These are phyloP conservation scores for Potentilla sterilis DNA, from an alignment of 306 rosid species.

Conservation along the genomic window DNA sequence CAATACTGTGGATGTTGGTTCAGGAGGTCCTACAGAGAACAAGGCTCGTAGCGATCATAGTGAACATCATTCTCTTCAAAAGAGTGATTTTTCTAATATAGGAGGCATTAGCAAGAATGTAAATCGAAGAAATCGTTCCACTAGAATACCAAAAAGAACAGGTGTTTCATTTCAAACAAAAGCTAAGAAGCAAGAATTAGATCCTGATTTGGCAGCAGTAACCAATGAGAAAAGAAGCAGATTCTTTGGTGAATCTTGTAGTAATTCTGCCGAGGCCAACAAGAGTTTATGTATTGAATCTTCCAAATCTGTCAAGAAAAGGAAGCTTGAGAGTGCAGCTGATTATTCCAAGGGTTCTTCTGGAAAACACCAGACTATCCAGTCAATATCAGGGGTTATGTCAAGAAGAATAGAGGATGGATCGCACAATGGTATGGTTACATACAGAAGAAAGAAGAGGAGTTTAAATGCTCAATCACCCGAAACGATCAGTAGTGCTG, in stretches of 20 bases:
- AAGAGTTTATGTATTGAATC: conserved; percentile 26
- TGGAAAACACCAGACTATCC: conserved; percentile 21
- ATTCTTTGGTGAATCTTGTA: conserved; percentile 23
- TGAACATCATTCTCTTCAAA: conserved; percentile 20
- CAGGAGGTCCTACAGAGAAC: conserved; percentile 27
- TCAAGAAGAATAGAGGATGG: conserved; percentile 28
- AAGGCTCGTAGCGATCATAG: conserved; percentile 7
- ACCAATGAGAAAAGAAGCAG: conserved; percentile 28
- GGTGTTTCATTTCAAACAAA: conserved; percentile 29
- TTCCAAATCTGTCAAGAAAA: conserved; percentile 21
- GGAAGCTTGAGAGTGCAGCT: conserved; percentile 3
- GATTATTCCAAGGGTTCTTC: conserved; percentile 17
- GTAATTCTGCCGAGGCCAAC: conserved; percentile 18
- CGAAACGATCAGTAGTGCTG: conserved; percentile 21
- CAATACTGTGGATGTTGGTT: conserved; percentile 20
- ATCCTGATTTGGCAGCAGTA: conserved; percentile 26
- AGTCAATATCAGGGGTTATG: conserved; percentile 14
- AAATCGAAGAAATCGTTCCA: conserved; percentile 37
- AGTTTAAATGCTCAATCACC: conserved; percentile 31
- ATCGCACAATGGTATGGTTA: conserved; percentile 31
- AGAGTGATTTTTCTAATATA: conserved; percentile 19
- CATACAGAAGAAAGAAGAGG: conserved; percentile 40
- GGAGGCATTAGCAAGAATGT: conserved; percentile 29
- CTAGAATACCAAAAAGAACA: conserved; percentile 34
- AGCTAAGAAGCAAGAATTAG: conserved; percentile 28